Evolutionary conservation across 108 stramenopile species (phyloP), one percentile per base, ranked within the genome.

Genomic region (Stephanodiscus triporus): DNA sequence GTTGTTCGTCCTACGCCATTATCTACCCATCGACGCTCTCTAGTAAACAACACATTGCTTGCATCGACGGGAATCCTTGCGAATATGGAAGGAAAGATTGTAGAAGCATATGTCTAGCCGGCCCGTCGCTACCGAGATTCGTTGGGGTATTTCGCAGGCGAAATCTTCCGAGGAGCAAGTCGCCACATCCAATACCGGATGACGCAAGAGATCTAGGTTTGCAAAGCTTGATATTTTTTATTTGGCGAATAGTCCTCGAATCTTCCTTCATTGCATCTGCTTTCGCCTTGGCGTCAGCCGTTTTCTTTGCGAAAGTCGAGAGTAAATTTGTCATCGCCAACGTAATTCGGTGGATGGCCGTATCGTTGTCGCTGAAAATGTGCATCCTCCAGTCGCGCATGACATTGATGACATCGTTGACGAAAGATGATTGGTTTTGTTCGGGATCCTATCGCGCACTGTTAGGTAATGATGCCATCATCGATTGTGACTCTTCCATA

Each of bases 321-420:
- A 61, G 37, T 17, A 43, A 61, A 63, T 78, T 71, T 66, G 6
- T 66, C 23, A 30, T 48, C 1, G 61, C 34, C 10, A 71, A 66
- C 47, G 34, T 78, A 29, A 43, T 47, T 60, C 63, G 77, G 13
- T 78, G 70, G 77, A 51, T 66, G 47, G 42, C 22, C 20, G 45
- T 23, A 30, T 78, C 70, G 30, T 17, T 78, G 29, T 13, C 37
- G 19, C 19, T 78, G 29, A 51, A 65, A 61, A 58, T 78, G 43
- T 53, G 70, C 22, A 56, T 37, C 6, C 30, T 78, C 1, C 77
- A 78, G 53, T 71, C 77, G 26, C 47, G 64, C 32, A 78, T 78
- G 17, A 49, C 70, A 36, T 37, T 43, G 27, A 36, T 26, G 27
- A 23, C 63, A 19, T 64, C 69, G 19, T 16, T 65, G 55, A 7